A percentile compares a stretch with the other conserved stretches of the same genome.
Evolutionary conservation across 345 rosid species (phyloP).

Genomic region (Boechera stricta): DNA sequence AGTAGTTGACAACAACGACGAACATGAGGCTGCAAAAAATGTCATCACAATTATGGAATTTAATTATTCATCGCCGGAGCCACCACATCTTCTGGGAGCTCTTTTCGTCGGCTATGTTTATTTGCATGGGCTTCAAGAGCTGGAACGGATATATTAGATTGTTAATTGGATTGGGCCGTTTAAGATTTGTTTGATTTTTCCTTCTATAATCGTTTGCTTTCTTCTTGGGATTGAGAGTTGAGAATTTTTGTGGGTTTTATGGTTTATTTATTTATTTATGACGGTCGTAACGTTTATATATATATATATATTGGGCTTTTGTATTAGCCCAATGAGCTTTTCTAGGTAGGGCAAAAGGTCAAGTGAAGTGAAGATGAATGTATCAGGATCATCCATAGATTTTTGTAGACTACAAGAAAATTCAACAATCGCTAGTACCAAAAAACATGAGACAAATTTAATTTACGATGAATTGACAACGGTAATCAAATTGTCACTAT

Average conservation of each 20-base stretch:
- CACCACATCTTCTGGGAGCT: background rate
- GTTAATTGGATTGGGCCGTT: background rate
- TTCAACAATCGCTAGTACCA: too few relatives aligned
- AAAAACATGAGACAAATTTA: too few relatives aligned
- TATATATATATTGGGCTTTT: background rate
- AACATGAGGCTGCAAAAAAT: background rate
- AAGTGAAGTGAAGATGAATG: too few relatives aligned
- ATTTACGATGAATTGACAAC: too few relatives aligned
- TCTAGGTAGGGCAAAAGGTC: background rate
- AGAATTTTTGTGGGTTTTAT: background rate
- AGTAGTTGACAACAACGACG: slow-evolving; percentile 6
- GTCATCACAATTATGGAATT: too few relatives aligned
- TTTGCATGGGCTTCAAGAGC: background rate
- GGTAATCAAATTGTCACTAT: too few relatives aligned
- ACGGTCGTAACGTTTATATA: background rate
- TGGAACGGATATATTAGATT: background rate
- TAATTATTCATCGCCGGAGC: background rate
- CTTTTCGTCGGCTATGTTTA: slow-evolving; percentile 9
- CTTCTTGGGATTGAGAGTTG: background rate
- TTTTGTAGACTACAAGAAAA: too few relatives aligned
- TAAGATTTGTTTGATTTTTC: background rate
- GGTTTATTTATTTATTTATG: background rate
- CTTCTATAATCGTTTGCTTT: background rate
- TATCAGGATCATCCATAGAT: too few relatives aligned
- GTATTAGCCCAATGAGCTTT: background rate